These are phyloP conservation scores for Penicillium bialowiezense DNA, from an alignment of 495 filamentous ascomycete genomes.

Conservation along the genomic window DNA sequence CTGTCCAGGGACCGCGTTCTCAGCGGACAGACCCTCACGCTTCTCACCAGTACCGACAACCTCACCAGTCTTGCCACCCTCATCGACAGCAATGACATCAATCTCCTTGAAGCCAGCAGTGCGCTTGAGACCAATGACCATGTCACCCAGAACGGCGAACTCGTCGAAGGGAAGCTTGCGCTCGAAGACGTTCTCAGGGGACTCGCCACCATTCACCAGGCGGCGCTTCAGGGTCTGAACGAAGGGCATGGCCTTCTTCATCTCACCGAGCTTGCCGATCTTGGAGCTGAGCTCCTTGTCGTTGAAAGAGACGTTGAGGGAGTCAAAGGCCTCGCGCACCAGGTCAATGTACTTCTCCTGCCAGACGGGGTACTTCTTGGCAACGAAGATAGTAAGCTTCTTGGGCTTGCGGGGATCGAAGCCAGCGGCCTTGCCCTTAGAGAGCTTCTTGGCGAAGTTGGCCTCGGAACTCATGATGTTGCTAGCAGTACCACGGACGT, in stretches of 20 bases:
- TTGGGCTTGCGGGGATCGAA: conserved; percentile 92
- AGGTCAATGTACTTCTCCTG: conserved; percentile 89
- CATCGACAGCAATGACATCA: conserved; percentile 63
- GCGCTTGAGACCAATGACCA: conserved; percentile 56
- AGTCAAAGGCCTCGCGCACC: conserved; percentile 62
- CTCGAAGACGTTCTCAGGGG: conserved; percentile 65
- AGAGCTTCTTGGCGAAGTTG: conserved; percentile 73
- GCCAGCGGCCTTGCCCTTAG: conserved; percentile 75
- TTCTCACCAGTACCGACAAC: conserved; percentile 56
- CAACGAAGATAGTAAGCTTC: conserved; percentile 82
- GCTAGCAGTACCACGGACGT: conserved; percentile 70
- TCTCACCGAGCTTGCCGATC: conserved; percentile 77
- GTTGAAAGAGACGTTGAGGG: conserved; percentile 55
- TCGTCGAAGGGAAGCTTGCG: conserved; percentile 87
- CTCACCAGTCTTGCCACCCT: conserved; percentile 64
- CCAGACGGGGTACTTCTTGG: conserved; percentile 78
- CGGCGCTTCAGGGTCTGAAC: conserved; percentile 82
- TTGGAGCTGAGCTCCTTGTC: conserved; percentile 76
- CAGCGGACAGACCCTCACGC: conserved; percentile 55
- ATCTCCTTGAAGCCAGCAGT: conserved; percentile 62
- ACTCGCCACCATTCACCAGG: conserved; percentile 56
- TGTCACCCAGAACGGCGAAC: conserved; percentile 61
- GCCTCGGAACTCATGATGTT: conserved; percentile 87
- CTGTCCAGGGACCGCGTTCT: conserved; percentile 71
- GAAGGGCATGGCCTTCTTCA: conserved; percentile 98